Base-by-base conservation (phyloP, 768 basidiomycete genomes). In the Plicaturopsis crispa region DNA sequence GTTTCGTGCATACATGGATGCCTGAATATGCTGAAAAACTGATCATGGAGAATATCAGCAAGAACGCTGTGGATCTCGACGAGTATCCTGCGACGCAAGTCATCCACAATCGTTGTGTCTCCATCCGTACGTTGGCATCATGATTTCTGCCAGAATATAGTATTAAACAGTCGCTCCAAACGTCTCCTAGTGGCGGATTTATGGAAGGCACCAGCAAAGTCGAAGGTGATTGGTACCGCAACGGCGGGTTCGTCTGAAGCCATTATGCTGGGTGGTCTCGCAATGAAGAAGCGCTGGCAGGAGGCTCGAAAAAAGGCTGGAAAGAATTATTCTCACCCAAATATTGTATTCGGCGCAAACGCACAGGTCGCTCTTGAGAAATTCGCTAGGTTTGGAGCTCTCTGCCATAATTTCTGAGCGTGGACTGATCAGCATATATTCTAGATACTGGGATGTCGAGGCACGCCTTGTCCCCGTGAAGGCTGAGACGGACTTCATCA, bases 221-320 rank as follows among this genome's bases (percentile, higher is more conserved):
- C 62, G 22, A 56, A 59, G 33, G 77, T 68, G 2, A 67, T 80
- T 30, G 80, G 80, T 10, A 77, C 76, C 0, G 73, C 78, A 8
- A 80, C 79, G 7, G 77, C 77, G 4, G 79, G 79, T 3, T 75
- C 72, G 1, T 75, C 70, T 11, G 79, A 83, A 54, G 80, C 78
- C 1, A 80, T 81, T 56, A 75, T 78, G 70, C 73, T 83, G 6
- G 78, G 75, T n/a, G 79, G 78, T 11, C 57, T 86, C 7, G 79
- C 81, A 1, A 62, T 80, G 62, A 84, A 84, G 59, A 72, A 74
- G 52, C 60, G 69, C 6, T 84, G 83, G 80, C 79, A 73, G 67
- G 70, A 72, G 16, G 62, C 62, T 0, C 72, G 80, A 13, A 81
- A 80, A 51, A 65, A 69, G 17, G 74, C 72, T 20, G 70, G 73